Evolutionary conservation across 345 rosid genomes (phyloP), one percentile per base, ranked within the genome.

Genomic region (Eucalyptus lansdowneana): DNA sequence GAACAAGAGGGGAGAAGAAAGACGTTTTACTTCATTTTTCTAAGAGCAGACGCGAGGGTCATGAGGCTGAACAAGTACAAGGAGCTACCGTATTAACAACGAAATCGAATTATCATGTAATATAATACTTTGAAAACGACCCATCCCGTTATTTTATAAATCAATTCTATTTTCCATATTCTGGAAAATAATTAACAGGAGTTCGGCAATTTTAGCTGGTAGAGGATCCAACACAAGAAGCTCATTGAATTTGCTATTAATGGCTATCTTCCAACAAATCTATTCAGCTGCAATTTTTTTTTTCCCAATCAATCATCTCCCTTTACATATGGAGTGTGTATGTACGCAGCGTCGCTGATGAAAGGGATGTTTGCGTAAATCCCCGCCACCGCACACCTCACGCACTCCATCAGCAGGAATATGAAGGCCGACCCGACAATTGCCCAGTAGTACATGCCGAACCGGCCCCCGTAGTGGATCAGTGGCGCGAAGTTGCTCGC

Each of bases 391-490:
- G 99, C 98, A 88, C 94, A 91, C 80, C 96, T 89, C 22, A 97
- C 90, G 25, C 99, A 97, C 87, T 92, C 93, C 91, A 95, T 87
- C 93, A 97, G 90, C 67, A 93, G 37, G 25, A 94, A 89, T 37
- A 97, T 94, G 92, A 92, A 97, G 2, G 92, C 91, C 9, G 94
- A 89, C 83, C 97, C 99, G 2, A 97, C 89, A 2, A 80, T 93
- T 72, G 95, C 96, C 99, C 99, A 97, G 76, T 94, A 95, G 83
- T 94, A 90, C 95, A 95, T 90, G 42, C 96, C 98, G 86, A 93
- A 93, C 87, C 50, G 89, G 67, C 99, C 99, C 50, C 90, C 91
- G 88, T 91, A 95, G 94, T 97, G 97, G 86, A 97, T 93, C 87
- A 96, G 90, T 13, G 99, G 99, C 89, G 95, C 89, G 87, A 97